These are phyloP conservation scores for Tricladium varicosporioides DNA, from an alignment of 2,329 filamentous ascomycete species.

Conservation along the genomic window DNA sequence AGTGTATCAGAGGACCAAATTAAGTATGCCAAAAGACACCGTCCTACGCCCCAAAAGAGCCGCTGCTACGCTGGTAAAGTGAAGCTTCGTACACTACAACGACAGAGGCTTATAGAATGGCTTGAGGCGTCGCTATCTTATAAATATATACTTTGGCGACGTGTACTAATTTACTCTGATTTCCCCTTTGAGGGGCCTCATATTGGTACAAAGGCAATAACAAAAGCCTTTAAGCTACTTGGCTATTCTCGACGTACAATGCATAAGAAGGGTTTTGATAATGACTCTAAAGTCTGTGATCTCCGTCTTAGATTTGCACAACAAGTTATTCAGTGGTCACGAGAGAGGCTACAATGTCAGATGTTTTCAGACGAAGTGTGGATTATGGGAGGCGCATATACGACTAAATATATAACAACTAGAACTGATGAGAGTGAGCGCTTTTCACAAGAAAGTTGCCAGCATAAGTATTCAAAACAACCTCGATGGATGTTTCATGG, in stretches of 20 bases:
- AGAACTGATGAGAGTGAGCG: conserved; percentile 1
- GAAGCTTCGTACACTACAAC: not conserved
- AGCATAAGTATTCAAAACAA: conserved; percentile 11
- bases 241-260: conserved; percentile 33
- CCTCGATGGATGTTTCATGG: conserved; percentile 7
- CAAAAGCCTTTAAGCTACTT: no score
- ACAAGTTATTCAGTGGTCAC: conserved; percentile 1
- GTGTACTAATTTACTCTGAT: not conserved
- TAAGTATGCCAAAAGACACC: no score
- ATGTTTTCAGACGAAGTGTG: conserved; percentile 16
- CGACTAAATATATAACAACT: conserved; percentile 2
- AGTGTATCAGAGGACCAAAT: no score
- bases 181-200: conserved; percentile 20
- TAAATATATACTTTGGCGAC: not conserved
- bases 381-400: conserved; percentile 6
- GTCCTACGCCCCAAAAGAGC: not conserved
- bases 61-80: not conserved
- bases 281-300: not conserved
- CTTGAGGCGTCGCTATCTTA: not conserved
- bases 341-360: not conserved
- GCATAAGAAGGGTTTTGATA: conserved; percentile 6
- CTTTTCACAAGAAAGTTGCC: not conserved
- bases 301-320: conserved; percentile 1
- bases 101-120: not conserved
- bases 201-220: no score